Percentiles rank a stretch among this genome's conserved stretches.
These are phyloP conservation scores for Starmerella roubikii DNA, from an alignment of 805 yeast genomes.

Conservation along the genomic window DNA sequence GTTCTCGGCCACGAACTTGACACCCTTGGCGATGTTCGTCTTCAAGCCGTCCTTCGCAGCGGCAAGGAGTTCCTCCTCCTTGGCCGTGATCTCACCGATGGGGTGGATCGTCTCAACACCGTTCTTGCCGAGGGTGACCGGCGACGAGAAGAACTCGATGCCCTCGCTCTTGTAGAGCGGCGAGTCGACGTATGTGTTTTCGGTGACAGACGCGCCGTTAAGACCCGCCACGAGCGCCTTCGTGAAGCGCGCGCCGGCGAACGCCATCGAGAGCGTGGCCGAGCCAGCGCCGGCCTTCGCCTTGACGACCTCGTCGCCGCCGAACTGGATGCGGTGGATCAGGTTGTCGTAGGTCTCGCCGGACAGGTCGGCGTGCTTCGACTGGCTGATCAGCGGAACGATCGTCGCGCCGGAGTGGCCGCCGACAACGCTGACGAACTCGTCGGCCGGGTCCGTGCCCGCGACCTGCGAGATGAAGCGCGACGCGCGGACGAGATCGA, in stretches of 20 bases:
- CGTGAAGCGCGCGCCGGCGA: slow-evolving; percentile 75
- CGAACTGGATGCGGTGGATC: slow-evolving; percentile 83
- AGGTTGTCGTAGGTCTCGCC: slow-evolving; percentile 53
- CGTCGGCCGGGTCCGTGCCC: slow-evolving; percentile 62
- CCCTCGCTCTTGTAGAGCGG: slow-evolving; percentile 80
- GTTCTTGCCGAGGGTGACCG: slow-evolving; percentile 81
- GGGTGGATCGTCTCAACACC: slow-evolving; percentile 77
- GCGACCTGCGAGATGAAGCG: slow-evolving; percentile 64
- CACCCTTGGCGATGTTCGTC: slow-evolving; percentile 87
- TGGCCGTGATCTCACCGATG: slow-evolving; percentile 58
- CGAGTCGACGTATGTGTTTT: slow-evolving; percentile 48
- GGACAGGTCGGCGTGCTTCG: slow-evolving; percentile 43
- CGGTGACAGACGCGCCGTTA: slow-evolving; percentile 33
- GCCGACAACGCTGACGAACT: slow-evolving; percentile 79
- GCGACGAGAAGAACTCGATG: slow-evolving; percentile 90
- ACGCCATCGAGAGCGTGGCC: slow-evolving; percentile 87
- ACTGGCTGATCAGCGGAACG: slow-evolving; percentile 81
- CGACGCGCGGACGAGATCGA: slow-evolving; percentile 81
- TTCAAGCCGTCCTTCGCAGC: slow-evolving; percentile 75
- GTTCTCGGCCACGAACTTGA: slow-evolving; percentile 49
- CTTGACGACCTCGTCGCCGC: slow-evolving; percentile 91
- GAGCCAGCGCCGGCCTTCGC: slow-evolving; percentile 93
- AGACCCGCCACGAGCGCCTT: slow-evolving; percentile 35
- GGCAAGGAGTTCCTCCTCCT: slow-evolving; percentile 73
- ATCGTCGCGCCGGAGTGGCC: slow-evolving; percentile 97